Conservation (phyloP, 1,284 basidiomycete species). For the Ustilago trichophora region DNA sequence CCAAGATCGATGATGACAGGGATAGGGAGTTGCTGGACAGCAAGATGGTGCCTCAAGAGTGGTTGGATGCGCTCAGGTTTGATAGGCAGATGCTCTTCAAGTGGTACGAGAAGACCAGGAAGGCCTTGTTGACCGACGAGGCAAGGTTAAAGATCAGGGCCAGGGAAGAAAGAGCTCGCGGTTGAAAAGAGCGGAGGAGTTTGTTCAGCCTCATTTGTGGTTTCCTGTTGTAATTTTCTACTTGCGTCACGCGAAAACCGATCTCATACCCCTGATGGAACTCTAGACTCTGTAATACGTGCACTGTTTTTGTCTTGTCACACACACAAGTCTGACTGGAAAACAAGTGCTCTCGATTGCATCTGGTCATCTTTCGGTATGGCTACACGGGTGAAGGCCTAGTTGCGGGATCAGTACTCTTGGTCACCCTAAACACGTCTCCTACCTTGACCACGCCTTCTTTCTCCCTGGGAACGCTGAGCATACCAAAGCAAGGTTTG, state of each 20-base stretch:
- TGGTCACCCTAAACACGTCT: slow-evolving; percentile 46
- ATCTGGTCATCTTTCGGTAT: no score
- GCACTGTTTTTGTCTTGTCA: no score
- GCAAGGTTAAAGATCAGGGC: slow-evolving; percentile 20
- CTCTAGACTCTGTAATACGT: no score
- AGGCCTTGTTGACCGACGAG: slow-evolving; percentile 26
- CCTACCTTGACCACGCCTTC: slow-evolving; percentile 42
- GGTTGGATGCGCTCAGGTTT: slow-evolving; percentile 39
- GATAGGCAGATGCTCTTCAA: slow-evolving; percentile 37
- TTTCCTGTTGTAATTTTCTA: no score
- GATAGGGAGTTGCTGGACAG: slow-evolving; percentile 34
- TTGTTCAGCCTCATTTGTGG: no score
- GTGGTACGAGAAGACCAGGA: slow-evolving; percentile 46
- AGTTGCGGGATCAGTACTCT: slow-evolving; percentile 41
- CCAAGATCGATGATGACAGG: slow-evolving; percentile 56
- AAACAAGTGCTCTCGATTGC: no score
- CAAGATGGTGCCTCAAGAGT: slow-evolving; percentile 29
- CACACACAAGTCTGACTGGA: no score
- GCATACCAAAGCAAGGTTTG: slow-evolving; percentile 59
- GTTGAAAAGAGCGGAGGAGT: no score
- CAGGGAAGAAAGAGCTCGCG: slow-evolving; percentile 20
- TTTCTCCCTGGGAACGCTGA: slow-evolving; percentile 42
- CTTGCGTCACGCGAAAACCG: no score
- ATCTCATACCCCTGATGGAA: no score
- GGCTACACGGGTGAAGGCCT: slow-evolving; percentile 26